phyloP scores from a whole-genome alignment of 2,329 filamentous ascomycete genomes.

The Botrytis pseudocinerea region DNA sequence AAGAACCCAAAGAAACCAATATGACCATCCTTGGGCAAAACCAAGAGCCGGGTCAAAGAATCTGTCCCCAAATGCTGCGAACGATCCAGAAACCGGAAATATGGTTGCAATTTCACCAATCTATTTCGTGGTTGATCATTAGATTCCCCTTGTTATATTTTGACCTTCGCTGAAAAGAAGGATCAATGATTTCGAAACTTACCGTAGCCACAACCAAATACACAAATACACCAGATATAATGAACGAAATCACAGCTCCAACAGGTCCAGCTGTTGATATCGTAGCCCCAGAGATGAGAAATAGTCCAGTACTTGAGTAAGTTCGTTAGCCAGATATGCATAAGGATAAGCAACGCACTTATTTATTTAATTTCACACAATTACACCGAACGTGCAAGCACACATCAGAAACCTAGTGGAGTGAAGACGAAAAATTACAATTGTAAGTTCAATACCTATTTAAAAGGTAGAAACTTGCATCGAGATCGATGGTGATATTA shows the following conservation, averaged over 20 bases:
- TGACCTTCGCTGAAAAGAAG: neutral
- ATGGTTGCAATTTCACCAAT: conserved; percentile 16
- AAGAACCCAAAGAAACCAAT: conserved; percentile 25
- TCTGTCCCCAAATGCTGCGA: conserved; percentile 68
- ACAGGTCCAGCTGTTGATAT: conserved; percentile 9
- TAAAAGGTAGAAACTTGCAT: neutral
- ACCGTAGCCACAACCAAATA: conserved; percentile 18
- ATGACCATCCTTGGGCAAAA: conserved; percentile 57
- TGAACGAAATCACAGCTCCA: neutral
- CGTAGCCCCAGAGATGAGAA: conserved; percentile 14
- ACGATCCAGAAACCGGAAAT: conserved; percentile 52
- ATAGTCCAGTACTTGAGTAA: neutral
- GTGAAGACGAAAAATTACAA: neutral
- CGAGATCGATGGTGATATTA: neutral
- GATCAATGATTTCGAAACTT: neutral
- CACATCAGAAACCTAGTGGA: too few species aligned
- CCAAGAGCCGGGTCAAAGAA: conserved; percentile 71
- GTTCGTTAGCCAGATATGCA: neutral
- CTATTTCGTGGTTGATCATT: neutral
- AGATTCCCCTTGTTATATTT: fast-evolving
- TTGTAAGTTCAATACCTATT: neutral
- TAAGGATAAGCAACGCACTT: neutral
- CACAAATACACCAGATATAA: conserved; percentile 10
- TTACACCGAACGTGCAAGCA: neutral
- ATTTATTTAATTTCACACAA: neutral